Base-by-base conservation (phyloP, 208 protist genomes). In the Leishmania tropica region DNA sequence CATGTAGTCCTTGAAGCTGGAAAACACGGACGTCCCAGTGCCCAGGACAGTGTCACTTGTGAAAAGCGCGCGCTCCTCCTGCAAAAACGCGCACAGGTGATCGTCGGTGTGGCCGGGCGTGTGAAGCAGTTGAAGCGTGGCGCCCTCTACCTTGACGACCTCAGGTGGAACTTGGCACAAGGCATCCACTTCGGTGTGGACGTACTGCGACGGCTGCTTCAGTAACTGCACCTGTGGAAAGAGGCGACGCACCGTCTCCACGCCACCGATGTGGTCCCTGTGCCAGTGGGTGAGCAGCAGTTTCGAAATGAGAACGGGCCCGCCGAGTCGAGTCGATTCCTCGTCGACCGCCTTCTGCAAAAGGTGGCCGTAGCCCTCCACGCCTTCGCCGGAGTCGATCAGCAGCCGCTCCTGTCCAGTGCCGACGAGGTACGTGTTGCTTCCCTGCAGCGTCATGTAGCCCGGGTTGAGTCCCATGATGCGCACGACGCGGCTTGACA, bases 71-170 rank as follows among this genome's bases (percentile, higher is more conserved):
- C 64, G 5, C 72, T 94, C 90, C 74, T 94, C 89, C 76, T 88
- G 81, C 37, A 94, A 82, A 47, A 81, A 89, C 19, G 85, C 74
- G 70, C 87, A 92, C 48, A 94, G 31, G 83, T 93, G 85, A 78
- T 95, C 92, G 64, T 94, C 90, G 0, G 92, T 95, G 84, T 95
- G 92, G 11, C 92, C 92, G 45, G 92, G 92, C 6, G 87, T 92
- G 71, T 81, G 80, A 42, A 95, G 35, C 62, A 90, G 54, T 67
- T 84, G 54, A 60, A 95, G 78, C 53, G 87, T 92, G 24, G 90
- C 88, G 21, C 89, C 92, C 21, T 90, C 89, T 42, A 92, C 88
- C 28, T 58, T 40, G 24, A 92, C 54, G 21, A 83, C 45, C 4
- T 58, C 45, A 13, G 86, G 88, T 48, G 88, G 90, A 40, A 62